Percentiles rank a stretch among this genome's conserved stretches.
Evolutionary conservation across 2,329 filamentous ascomycete species (phyloP).

Genomic region (Elsinoe batatas): DNA sequence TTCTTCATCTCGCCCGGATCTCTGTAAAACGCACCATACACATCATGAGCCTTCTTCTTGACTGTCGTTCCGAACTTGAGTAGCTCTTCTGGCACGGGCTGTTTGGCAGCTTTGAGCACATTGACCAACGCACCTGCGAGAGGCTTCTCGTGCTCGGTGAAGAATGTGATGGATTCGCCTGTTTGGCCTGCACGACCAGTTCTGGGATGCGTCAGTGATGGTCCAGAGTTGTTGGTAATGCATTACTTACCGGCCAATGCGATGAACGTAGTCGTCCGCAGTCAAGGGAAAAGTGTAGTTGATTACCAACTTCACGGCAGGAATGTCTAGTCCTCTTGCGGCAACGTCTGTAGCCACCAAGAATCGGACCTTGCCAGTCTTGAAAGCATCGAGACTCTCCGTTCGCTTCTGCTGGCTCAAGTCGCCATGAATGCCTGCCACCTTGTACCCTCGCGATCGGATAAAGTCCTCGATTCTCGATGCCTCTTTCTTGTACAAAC

Average conservation of each 20-base stretch:
- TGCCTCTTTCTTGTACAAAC: slow-evolving; percentile 97
- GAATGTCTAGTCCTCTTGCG: slow-evolving; percentile 87
- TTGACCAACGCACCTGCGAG: slow-evolving; percentile 90
- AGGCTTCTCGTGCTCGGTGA: slow-evolving; percentile 88
- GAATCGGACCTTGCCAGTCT: slow-evolving; percentile 68
- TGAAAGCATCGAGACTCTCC: slow-evolving; percentile 81
- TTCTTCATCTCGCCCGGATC: slow-evolving; percentile 70
- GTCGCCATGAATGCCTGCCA: slow-evolving; percentile 90
- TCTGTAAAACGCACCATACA: slow-evolving; percentile 93
- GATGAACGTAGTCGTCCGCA: slow-evolving; percentile 94
- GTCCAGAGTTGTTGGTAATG: not conserved
- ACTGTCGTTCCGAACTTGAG: slow-evolving; percentile 96
- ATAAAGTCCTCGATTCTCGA: slow-evolving; percentile 78
- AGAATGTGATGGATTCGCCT: slow-evolving; percentile 82
- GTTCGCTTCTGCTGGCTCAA: slow-evolving; percentile 82
- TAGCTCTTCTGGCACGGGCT: slow-evolving; percentile 79
- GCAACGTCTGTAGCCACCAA: slow-evolving; percentile 95
- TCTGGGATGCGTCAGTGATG: slow-evolving; percentile 33
- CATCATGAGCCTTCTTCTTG: slow-evolving; percentile 96
- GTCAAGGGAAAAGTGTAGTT: slow-evolving; percentile 94
- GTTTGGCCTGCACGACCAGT: slow-evolving; percentile 88
- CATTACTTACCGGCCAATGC: slow-evolving; percentile 56
- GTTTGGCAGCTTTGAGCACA: slow-evolving; percentile 85
- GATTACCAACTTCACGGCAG: slow-evolving; percentile 85
- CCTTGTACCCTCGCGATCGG: slow-evolving; percentile 64